These are phyloP conservation scores for Poteriospumella lacustris DNA, from an alignment of 108 stramenopile genomes.

Conservation along the genomic window DNA sequence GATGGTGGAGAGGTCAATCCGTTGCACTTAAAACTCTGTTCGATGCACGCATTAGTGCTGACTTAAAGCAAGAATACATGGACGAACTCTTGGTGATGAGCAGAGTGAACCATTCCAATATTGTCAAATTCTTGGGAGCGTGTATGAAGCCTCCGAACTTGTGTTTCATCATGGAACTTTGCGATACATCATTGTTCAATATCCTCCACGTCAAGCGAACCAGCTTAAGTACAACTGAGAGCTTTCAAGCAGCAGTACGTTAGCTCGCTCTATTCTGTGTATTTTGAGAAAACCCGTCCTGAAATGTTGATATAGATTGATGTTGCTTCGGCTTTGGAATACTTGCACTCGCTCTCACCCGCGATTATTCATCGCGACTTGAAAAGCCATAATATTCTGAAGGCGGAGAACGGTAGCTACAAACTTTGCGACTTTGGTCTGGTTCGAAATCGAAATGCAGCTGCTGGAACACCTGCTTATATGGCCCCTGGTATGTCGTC, in stretches of 20 bases:
- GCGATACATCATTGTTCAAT: conserved; percentile 16
- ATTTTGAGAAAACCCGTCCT: not conserved
- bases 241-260: conserved; percentile 5
- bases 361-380: conserved; percentile 84
- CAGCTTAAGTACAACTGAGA: not conserved
- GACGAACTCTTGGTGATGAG: conserved; percentile 50
- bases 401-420: conserved; percentile 35
- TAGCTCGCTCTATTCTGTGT: not conserved
- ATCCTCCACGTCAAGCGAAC: conserved; percentile 28
- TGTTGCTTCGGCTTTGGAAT: conserved; percentile 52
- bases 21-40: conserved; percentile 54
- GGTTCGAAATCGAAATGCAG: conserved; percentile 10
- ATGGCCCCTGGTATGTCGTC: conserved; percentile 42
- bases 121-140: conserved; percentile 46
- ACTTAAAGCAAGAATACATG: conserved; percentile 50
- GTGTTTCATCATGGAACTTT: conserved; percentile 45
- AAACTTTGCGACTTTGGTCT: conserved; percentile 54
- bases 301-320: conserved; percentile 53
- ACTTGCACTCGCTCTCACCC: conserved; percentile 78
- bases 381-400: conserved; percentile 73
- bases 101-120: conserved; percentile 43
- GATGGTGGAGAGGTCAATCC: conserved; percentile 10
- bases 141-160: conserved; percentile 38
- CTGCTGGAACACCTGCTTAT: conserved; percentile 51
- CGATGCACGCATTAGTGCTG: conserved; percentile 42